Conservation (phyloP, 805 yeast genomes). For the Candida nitratophila region DNA sequence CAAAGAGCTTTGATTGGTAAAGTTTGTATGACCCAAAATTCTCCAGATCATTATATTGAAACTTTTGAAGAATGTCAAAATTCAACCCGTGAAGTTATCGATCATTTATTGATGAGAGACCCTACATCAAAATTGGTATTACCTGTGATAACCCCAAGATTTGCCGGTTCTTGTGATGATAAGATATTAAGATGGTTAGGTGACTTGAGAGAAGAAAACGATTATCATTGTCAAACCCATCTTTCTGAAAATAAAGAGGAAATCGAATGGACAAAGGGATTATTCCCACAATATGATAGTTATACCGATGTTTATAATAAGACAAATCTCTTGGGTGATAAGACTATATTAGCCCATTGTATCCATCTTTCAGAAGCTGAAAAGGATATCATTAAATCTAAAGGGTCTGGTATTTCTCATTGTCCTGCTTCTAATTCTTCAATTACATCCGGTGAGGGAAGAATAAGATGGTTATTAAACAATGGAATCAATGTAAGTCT, state of each 20-base stretch:
- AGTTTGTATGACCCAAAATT: constrained; percentile 83
- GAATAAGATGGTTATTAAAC: constrained; percentile 57
- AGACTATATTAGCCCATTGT: constrained; percentile 82
- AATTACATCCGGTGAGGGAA: constrained; percentile 80
- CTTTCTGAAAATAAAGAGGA: constrained; percentile 70
- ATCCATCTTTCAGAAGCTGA: constrained; percentile 64
- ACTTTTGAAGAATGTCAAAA: constrained; percentile 38
- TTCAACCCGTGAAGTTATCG: constrained; percentile 45
- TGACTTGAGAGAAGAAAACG: constrained; percentile 31
- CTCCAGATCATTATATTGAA: constrained; percentile 67
- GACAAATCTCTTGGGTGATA: constrained; percentile 46
- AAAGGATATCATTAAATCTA: constrained; percentile 41
- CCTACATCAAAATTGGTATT: constrained; percentile 42
- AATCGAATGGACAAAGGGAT: constrained; percentile 56
- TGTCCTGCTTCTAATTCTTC: constrained; percentile 87
- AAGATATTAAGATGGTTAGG: constrained; percentile 57
- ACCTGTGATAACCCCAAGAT: constrained; percentile 82
- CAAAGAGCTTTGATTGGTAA: constrained; percentile 85
- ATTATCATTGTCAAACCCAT: constrained; percentile 76
- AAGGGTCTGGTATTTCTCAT: constrained; percentile 67
- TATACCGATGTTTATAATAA: constrained; percentile 72
- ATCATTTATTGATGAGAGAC: constrained; percentile 44
- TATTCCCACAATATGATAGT: constrained; percentile 61
- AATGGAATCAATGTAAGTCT: constrained; percentile 65
- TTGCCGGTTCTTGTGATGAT: constrained; percentile 80